These are phyloP conservation scores for Endocarpon pusillum DNA, from an alignment of 495 filamentous ascomycete genomes.

Conservation along the genomic window DNA sequence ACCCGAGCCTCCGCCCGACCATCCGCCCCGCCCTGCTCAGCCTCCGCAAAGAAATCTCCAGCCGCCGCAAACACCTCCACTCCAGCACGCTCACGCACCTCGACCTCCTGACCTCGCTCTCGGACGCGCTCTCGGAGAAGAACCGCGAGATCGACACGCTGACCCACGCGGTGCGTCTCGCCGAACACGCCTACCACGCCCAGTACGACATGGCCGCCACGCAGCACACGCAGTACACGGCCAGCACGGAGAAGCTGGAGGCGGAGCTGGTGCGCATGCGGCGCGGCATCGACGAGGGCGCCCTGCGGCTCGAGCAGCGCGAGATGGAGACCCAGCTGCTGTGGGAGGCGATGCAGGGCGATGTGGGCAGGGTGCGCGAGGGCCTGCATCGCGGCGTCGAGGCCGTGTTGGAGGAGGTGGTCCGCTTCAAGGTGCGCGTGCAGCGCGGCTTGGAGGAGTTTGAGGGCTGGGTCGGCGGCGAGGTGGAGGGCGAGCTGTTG, in stretches of 20 bases:
- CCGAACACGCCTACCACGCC: conserved; percentile 85
- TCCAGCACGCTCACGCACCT: conserved; percentile 82
- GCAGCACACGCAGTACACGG: conserved; percentile 71
- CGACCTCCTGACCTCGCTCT: conserved; percentile 79
- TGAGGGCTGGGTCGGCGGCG: conserved; percentile 42
- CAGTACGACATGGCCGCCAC: conserved; percentile 77
- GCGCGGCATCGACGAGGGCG: conserved; percentile 84
- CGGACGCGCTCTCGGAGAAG: conserved; percentile 91
- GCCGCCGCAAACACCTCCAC: conserved; percentile 60
- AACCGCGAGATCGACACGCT: conserved; percentile 77
- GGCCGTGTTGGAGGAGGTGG: conserved; percentile 88
- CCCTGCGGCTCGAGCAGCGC: conserved; percentile 95
- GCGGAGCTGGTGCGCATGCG: conserved; percentile 97
- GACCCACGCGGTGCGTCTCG: conserved; percentile 66
- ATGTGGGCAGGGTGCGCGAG: conserved; percentile 83
- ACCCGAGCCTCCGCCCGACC: conserved; percentile 53
- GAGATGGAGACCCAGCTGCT: conserved; percentile 89
- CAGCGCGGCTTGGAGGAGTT: conserved; percentile 85
- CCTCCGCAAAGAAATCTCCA: conserved; percentile 75
- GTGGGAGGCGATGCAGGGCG: conserved; percentile 79
- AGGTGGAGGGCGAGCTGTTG: conserved; percentile 23
- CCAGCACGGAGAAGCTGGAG: conserved; percentile 96
- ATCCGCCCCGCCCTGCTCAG: conserved; percentile 61
- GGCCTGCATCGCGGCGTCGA: conserved; percentile 92
- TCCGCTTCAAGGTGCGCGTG: conserved; percentile 95